Percentiles rank a stretch among this genome's conserved stretches.
phyloP scores from a whole-genome alignment of 345 rosid species.

The Jatropha curcas region DNA sequence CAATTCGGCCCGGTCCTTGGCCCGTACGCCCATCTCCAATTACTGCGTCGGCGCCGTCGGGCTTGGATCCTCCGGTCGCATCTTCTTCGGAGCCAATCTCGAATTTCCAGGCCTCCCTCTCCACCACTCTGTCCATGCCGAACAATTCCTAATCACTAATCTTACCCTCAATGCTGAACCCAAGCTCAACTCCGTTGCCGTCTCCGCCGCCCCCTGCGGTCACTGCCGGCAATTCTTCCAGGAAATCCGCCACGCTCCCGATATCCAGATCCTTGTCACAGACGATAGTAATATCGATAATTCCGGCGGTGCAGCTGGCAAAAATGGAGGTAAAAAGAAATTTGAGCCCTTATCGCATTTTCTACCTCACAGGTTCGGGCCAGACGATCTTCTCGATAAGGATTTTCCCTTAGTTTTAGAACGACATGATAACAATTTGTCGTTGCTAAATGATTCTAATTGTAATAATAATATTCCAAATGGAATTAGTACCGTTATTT shows the following conservation, averaged over 20 bases:
- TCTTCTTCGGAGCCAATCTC: slow-evolving; percentile 80
- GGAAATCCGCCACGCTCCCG: slow-evolving; percentile 72
- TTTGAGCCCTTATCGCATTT: slow-evolving; percentile 46
- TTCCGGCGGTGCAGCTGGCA: slow-evolving; percentile 1
- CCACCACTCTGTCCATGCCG: slow-evolving; percentile 91
- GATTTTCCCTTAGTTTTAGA: slow-evolving; percentile 70
- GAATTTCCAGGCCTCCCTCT: slow-evolving; percentile 96
- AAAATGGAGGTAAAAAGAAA: slow-evolving; percentile 1
- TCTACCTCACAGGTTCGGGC: slow-evolving; percentile 85
- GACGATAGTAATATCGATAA: slow-evolving; percentile 14
- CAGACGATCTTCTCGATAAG: slow-evolving; percentile 64
- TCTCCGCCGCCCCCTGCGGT: slow-evolving; percentile 96
- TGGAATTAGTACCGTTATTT: slow-evolving; percentile 1
- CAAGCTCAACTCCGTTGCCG: slow-evolving; percentile 56
- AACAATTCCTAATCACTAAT: slow-evolving; percentile 89
- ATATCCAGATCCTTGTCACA: slow-evolving; percentile 53
- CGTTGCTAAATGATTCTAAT: slow-evolving; percentile 19
- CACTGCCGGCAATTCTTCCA: slow-evolving; percentile 98
- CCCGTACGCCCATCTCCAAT: slow-evolving; percentile 83
- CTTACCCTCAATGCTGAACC: slow-evolving; percentile 68
- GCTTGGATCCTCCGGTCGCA: slow-evolving; percentile 82
- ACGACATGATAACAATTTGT: slow-evolving; percentile 50
- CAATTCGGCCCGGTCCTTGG: slow-evolving; percentile 55
- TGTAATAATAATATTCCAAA: slow-evolving; percentile 20
- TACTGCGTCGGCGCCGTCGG: slow-evolving; percentile 83